Evolutionary conservation across 495 filamentous ascomycete genomes (phyloP), one percentile per base, ranked within the genome.

Genomic region (Cladorrhinum samala): DNA sequence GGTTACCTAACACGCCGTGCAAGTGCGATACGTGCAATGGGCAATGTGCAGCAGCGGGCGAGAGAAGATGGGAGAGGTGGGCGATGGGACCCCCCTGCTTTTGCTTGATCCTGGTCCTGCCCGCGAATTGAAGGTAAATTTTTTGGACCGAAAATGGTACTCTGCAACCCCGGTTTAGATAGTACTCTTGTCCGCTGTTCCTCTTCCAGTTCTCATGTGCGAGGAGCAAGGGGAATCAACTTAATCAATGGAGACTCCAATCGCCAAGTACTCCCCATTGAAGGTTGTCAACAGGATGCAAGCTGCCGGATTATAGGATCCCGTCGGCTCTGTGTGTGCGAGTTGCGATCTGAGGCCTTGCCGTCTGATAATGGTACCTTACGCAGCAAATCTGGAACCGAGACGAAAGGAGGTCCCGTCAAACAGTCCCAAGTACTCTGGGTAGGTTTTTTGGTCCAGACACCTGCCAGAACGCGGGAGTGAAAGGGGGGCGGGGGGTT

Each of bases 341-440:
- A 56, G 39, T 56, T 49, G 56, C 49, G 49, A 50, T 52, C 30
- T 11, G 23, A 43, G 36, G 42, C 20, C 20, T 18, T 24, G n/a
- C 14, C 49, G 54, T 56, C 49, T 45, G 49, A 46, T n/a, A 39
- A 46, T 50, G 41, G 48, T 36, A 36, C 18, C 9, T 13, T 24
- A 19, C 27, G 27, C 27, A 33, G 5, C 27, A 49, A 37, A 25
- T 43, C 46, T 27, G 24, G 38, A 55, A 52, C 52, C 49, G 52
- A 55, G 48, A 50, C 53, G 48, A 51, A 40, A 42, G 30, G 37
- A 27, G 52, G 52, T 50, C 38, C 53, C 39, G 46, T 50, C 53
- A 50, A 50, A 50, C 46, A 48, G 33, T 36, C 9, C 13, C 13
- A 33, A 33, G 27, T 6, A 33, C 27, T 11, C 27, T 11, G 11